A percentile compares a stretch with the other conserved stretches of the same genome.
These are phyloP conservation scores for Mucor piriformis DNA, from an alignment of 371 early-diverging fungal species.

Conservation along the genomic window DNA sequence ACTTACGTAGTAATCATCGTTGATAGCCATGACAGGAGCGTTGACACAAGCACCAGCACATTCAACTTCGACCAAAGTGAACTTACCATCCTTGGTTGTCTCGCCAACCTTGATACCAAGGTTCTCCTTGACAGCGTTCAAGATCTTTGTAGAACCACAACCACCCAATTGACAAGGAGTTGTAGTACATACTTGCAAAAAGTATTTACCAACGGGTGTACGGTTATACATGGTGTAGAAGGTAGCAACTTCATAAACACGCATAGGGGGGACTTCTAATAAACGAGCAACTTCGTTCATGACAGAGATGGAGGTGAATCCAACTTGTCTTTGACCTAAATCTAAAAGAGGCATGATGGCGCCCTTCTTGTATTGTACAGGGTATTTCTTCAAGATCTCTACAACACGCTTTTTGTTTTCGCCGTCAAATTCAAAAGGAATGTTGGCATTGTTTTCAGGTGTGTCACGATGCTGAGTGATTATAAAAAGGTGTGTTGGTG, in stretches of 20 bases:
- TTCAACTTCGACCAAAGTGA: slow-evolving; percentile 98
- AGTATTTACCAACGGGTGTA: slow-evolving; percentile 98
- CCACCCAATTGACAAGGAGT: slow-evolving; percentile 92
- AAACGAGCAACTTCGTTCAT: slow-evolving; percentile 97
- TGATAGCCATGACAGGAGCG: slow-evolving; percentile 96
- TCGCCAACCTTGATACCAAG: slow-evolving; percentile 92
- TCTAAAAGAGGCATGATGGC: slow-evolving; percentile 96
- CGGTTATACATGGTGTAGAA: slow-evolving; percentile 99
- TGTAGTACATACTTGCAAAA: slow-evolving; percentile 97
- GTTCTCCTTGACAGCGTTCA: slow-evolving; percentile 84
- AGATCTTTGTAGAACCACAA: slow-evolving; percentile 89
- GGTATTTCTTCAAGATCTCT: slow-evolving; percentile 92
- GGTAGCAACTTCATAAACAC: slow-evolving; percentile 99
- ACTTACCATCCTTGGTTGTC: slow-evolving; percentile 92
- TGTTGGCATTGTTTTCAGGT: slow-evolving; percentile 83
- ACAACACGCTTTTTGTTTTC: slow-evolving; percentile 83
- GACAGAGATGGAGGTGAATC: slow-evolving; percentile 90
- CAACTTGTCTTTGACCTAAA: slow-evolving; percentile 93
- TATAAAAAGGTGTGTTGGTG: neutral
- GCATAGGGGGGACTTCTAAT: slow-evolving; percentile 96
- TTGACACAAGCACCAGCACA: slow-evolving; percentile 99
- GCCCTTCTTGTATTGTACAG: slow-evolving; percentile 96
- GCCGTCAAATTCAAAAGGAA: slow-evolving; percentile 85
- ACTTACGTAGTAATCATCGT: slow-evolving; percentile 94
- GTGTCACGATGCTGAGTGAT: slow-evolving; percentile 84